Conservation (phyloP, 73 alveolate genomes). For the Paramecium bursaria region DNA sequence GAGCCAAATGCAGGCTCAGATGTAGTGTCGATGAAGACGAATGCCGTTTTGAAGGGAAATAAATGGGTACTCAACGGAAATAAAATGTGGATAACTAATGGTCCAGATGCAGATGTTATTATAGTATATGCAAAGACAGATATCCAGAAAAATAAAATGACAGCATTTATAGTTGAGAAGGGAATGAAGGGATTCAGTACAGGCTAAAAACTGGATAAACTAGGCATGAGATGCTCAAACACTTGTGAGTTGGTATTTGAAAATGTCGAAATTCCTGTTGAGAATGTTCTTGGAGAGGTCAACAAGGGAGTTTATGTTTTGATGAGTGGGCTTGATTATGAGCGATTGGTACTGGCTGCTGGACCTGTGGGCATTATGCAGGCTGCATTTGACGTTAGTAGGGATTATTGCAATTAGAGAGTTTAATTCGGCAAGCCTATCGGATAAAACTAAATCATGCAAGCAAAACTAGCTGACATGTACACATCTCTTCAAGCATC, state of each 20-base stretch:
- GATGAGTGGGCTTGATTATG: constrained; percentile 92
- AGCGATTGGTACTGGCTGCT: constrained; percentile 89
- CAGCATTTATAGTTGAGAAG: constrained; percentile 90
- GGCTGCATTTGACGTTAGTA: constrained; percentile 82
- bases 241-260: constrained; percentile 91
- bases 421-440: constrained; percentile 84
- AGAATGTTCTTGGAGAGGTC: constrained; percentile 79
- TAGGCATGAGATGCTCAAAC: constrained; percentile 95
- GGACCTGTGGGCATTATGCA: constrained; percentile 96
- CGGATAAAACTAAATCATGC: constrained; percentile 83
- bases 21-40: constrained; percentile 84
- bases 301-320: constrained; percentile 90
- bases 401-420: constrained; percentile 75
- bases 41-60: constrained; percentile 86
- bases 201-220: constrained; percentile 86
- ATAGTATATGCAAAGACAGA: constrained; percentile 95
- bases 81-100: constrained; percentile 96
- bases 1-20: constrained; percentile 94
- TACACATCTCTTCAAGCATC: constrained; percentile 79
- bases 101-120: constrained; percentile 91
- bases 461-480: constrained; percentile 92
- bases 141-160: constrained; percentile 79
- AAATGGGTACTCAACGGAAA: constrained; percentile 85
- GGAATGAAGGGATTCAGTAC: constrained; percentile 84
- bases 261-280: constrained; percentile 88